Evolutionary conservation across 1,139 yeast genomes (phyloP).

Genomic region (Wickerhamiella infanticola): DNA sequence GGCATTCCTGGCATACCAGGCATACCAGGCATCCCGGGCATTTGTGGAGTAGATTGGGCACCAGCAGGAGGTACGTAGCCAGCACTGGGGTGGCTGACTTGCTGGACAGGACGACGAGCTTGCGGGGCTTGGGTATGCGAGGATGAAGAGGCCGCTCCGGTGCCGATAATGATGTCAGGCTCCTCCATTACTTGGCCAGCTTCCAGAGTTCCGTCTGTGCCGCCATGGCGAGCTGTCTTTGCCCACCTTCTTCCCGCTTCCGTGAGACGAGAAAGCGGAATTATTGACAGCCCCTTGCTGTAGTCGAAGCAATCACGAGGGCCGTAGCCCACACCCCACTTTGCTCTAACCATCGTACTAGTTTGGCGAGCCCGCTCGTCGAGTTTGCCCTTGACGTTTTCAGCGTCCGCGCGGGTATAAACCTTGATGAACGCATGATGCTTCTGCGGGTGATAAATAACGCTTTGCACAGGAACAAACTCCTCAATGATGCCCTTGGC

Average conservation of each 20-base stretch:
- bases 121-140: constrained; percentile 22
- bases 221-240: constrained; percentile 89
- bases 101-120: neutral
- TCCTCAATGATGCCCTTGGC: constrained; percentile 51
- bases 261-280: constrained; percentile 74
- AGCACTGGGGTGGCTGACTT: neutral
- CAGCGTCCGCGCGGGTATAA: constrained; percentile 91
- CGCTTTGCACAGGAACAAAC: constrained; percentile 89
- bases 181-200: constrained; percentile 83
- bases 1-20: constrained; percentile 9
- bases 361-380: constrained; percentile 34
- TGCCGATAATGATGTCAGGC: constrained; percentile 93
- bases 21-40: constrained; percentile 11
- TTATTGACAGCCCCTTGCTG: constrained; percentile 74
- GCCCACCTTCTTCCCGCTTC: constrained; percentile 92
- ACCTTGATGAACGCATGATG: constrained; percentile 94
- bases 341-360: constrained; percentile 40
- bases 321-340: constrained; percentile 99
- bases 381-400: constrained; percentile 38
- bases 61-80: neutral
- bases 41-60: neutral
- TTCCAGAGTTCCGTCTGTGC: constrained; percentile 83
- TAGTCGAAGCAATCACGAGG: constrained; percentile 97
- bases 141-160: constrained; percentile 83
- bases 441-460: constrained; percentile 72